A percentile compares a stretch with the other conserved stretches of the same genome.
These are phyloP conservation scores for Tolypocladium nubicola DNA, from an alignment of 2,329 filamentous ascomycete genomes.

Conservation along the genomic window DNA sequence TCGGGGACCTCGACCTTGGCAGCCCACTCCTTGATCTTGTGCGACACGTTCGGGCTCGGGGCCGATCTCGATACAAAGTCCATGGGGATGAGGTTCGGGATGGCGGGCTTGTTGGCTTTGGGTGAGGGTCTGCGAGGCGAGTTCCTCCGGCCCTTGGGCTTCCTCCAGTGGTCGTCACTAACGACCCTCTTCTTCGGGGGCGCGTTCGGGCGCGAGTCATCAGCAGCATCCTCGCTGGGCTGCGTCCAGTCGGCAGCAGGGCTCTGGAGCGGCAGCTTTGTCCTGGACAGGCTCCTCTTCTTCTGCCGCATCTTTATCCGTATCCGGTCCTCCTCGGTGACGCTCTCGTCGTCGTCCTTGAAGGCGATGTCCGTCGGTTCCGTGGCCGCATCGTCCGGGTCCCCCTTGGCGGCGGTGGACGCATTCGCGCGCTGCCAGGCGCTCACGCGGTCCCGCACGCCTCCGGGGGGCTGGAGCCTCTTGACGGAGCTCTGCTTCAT, in stretches of 20 bases:
- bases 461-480: slow-evolving; percentile 50
- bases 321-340: slow-evolving; percentile 50
- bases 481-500: slow-evolving; percentile 49
- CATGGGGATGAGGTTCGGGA: slow-evolving; percentile 36
- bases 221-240: slow-evolving; percentile 8
- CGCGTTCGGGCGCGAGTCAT: slow-evolving; percentile 22
- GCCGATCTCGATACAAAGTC: slow-evolving; percentile 44
- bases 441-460: slow-evolving; percentile 69
- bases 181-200: slow-evolving; percentile 86
- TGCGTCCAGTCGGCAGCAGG: slow-evolving; percentile 9
- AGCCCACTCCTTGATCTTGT: slow-evolving; percentile 54
- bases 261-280: slow-evolving; percentile 12
- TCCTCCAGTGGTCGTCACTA: slow-evolving; percentile 85
- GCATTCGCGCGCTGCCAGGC: slow-evolving; percentile 77
- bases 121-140: slow-evolving; percentile 31
- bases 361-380: slow-evolving; percentile 53
- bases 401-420: slow-evolving; percentile 44
- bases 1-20: slow-evolving; percentile 41
- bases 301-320: slow-evolving; percentile 44
- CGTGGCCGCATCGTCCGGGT: slow-evolving; percentile 40
- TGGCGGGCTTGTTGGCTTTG: slow-evolving; percentile 17
- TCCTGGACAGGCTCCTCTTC: slow-evolving; percentile 23
- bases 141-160: slow-evolving; percentile 41
- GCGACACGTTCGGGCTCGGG: slow-evolving; percentile 43
- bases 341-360: slow-evolving; percentile 47